Evolutionary conservation across 768 basidiomycete species (phyloP).

Genomic region (Leccinum truebloodii): DNA sequence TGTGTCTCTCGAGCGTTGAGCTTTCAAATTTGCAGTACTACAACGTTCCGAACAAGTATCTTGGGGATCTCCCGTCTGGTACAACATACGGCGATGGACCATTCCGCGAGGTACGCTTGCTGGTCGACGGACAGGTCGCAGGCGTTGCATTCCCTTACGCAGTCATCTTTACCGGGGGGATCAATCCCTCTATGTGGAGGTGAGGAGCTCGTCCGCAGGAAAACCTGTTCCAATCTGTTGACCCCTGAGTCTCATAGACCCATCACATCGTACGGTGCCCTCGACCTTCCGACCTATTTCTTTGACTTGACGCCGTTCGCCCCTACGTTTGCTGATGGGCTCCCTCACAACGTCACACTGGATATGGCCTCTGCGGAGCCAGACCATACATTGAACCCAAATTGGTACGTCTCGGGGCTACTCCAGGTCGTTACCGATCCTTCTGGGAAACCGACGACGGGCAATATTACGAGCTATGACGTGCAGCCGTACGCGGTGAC

Average conservation of each 20-base stretch:
- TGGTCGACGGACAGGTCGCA: slow-evolving; percentile 56
- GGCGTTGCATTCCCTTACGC: slow-evolving; percentile 59
- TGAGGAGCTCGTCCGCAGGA: slow-evolving; percentile 25
- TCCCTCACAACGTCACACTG: slow-evolving; percentile 69
- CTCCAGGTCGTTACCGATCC: slow-evolving; percentile 70
- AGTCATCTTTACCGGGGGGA: slow-evolving; percentile 74
- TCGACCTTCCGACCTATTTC: slow-evolving; percentile 78
- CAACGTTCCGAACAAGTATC: slow-evolving; percentile 62
- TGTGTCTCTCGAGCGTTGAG: background rate
- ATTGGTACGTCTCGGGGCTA: slow-evolving; percentile 76
- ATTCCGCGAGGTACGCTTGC: slow-evolving; percentile 60
- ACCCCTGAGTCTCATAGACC: slow-evolving; percentile 42
- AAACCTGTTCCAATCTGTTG: background rate
- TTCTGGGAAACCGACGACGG: slow-evolving; percentile 64
- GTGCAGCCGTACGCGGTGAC: slow-evolving; percentile 59
- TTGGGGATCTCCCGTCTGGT: slow-evolving; percentile 52
- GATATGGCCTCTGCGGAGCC: slow-evolving; percentile 72
- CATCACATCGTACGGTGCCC: slow-evolving; percentile 73
- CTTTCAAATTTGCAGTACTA: slow-evolving; percentile 50
- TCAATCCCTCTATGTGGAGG: slow-evolving; percentile 72
- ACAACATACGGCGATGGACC: slow-evolving; percentile 51
- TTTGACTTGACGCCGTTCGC: slow-evolving; percentile 79
- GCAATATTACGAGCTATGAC: slow-evolving; percentile 59
- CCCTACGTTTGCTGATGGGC: slow-evolving; percentile 42
- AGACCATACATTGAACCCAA: slow-evolving; percentile 64